Evolutionary conservation across 192 early-diverging fungal genomes (phyloP), one percentile per base, ranked within the genome.

Genomic region (Podila epigama): DNA sequence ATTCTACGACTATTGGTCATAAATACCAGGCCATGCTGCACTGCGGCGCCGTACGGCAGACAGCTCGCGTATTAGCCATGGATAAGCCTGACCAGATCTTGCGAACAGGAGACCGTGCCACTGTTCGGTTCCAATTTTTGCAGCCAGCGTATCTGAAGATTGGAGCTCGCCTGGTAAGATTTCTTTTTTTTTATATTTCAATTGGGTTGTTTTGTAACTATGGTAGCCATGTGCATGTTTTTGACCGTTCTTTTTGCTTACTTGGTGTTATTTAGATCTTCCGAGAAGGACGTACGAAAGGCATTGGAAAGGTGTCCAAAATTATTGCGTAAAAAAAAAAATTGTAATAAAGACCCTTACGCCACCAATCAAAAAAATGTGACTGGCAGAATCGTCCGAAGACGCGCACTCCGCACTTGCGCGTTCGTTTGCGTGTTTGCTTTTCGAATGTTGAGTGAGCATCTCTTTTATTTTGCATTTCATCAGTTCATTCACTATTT

Each of bases 1-100:
- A 96, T 73, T 92, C 91, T 33, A 96, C 96, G 0, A 97, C 96
- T 7, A 97, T 97, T 60, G 88, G 88, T 13, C 83, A 86, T 56
- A 91, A 92, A 60, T 97, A 97, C 80, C 96, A 97, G 83, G 95
- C 96, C 5, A 97, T 97, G 96, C 64, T 97, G 52, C 96, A 97
- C 62, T 96, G 93, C 63, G 94, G 95, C 0, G 86, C 85, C 52
- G 92, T 90, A 9, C 85, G 95, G 18, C 96, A 97, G 80, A 95
- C 96, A 0, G 96, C 93, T 0, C 85, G 89, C 37, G 92, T 97
- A 22, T 79, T 94, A 37, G 84, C 89, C 0, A 80, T 94, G 84
- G 87, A 92, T 53, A 84, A 86, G 18, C 66, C 73, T 2, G 73
- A 77, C 35, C 80, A 77, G 35, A 84, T 94, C 7, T 75, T 97